Percentiles rank a stretch among this genome's conserved stretches.
phyloP scores from a whole-genome alignment of 1,284 basidiomycete species.

The Termitomyces sp. region DNA sequence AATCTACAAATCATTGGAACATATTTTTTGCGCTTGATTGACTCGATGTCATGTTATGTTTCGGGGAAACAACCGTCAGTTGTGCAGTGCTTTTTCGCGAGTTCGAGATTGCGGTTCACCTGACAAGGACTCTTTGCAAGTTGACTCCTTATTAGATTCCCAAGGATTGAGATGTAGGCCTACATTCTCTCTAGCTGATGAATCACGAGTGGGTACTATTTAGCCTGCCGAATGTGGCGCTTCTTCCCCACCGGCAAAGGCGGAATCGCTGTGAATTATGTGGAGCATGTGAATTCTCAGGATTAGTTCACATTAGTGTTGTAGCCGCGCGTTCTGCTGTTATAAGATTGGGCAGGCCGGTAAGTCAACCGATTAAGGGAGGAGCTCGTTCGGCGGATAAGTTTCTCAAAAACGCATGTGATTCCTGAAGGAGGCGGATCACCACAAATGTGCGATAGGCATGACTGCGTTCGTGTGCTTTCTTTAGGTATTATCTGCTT shows the following conservation, averaged over 20 bases:
- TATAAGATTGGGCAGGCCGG: background rate
- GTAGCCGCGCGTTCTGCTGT: background rate
- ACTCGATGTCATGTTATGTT: background rate
- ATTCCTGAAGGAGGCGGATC: background rate
- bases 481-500: background rate
- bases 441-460: background rate
- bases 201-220: no score
- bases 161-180: background rate
- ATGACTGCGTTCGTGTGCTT: background rate
- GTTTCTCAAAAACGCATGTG: background rate
- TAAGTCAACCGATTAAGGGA: no score
- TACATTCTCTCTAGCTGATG: background rate
- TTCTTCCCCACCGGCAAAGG: background rate
- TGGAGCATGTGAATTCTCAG: background rate
- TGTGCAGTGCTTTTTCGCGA: background rate
- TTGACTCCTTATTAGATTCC: background rate
- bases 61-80: background rate
- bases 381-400: no score
- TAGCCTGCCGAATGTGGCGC: background rate
- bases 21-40: background rate
- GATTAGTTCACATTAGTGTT: background rate
- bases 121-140: background rate
- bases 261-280: background rate
- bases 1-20: background rate
- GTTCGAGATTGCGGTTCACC: background rate